These are phyloP conservation scores for Dothiorella sarmentorum DNA, from an alignment of 2,329 filamentous ascomycete genomes.

Conservation along the genomic window DNA sequence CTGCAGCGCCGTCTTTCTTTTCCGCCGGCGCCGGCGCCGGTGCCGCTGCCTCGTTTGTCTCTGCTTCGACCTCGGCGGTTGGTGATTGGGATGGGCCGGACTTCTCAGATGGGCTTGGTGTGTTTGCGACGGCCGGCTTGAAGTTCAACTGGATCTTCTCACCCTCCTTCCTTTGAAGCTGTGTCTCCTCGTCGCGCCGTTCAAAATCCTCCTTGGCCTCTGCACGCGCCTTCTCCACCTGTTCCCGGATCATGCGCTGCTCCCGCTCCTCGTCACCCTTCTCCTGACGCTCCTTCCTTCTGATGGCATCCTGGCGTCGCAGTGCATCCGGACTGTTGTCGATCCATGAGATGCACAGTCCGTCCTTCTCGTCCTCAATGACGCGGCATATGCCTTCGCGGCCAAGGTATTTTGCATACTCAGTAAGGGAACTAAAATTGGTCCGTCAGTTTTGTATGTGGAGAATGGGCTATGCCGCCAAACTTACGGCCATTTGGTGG, in stretches of 20 bases:
- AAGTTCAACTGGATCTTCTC: slow-evolving; percentile 35
- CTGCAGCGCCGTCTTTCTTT: neutral
- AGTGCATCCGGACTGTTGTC: slow-evolving; percentile 88
- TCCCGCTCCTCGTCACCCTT: slow-evolving; percentile 89
- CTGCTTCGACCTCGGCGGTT: slow-evolving; percentile 9
- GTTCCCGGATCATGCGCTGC: slow-evolving; percentile 75
- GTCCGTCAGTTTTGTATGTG: too few species aligned
- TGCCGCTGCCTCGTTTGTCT: slow-evolving; percentile 36
- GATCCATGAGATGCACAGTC: slow-evolving; percentile 82
- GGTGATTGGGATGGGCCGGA: neutral
- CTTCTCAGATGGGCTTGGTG: neutral
- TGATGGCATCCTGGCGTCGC: slow-evolving; percentile 72
- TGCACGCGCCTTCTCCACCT: slow-evolving; percentile 59
- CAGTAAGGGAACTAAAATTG: slow-evolving; percentile 76
- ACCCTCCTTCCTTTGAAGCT: slow-evolving; percentile 45
- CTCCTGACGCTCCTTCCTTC: slow-evolving; percentile 80
- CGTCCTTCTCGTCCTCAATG: slow-evolving; percentile 74
- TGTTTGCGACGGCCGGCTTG: slow-evolving; percentile 25
- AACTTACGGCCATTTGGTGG: slow-evolving; percentile 89
- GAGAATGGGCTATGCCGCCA: too few species aligned
- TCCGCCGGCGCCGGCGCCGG: slow-evolving; percentile 42
- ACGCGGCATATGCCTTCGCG: slow-evolving; percentile 84
- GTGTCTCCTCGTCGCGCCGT: slow-evolving; percentile 42
- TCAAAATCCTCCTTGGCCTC: slow-evolving; percentile 43
- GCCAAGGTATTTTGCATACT: slow-evolving; percentile 84